Base-by-base conservation (phyloP, 2,329 filamentous ascomycete genomes). In the Ceratocystis diversiconidia region DNA sequence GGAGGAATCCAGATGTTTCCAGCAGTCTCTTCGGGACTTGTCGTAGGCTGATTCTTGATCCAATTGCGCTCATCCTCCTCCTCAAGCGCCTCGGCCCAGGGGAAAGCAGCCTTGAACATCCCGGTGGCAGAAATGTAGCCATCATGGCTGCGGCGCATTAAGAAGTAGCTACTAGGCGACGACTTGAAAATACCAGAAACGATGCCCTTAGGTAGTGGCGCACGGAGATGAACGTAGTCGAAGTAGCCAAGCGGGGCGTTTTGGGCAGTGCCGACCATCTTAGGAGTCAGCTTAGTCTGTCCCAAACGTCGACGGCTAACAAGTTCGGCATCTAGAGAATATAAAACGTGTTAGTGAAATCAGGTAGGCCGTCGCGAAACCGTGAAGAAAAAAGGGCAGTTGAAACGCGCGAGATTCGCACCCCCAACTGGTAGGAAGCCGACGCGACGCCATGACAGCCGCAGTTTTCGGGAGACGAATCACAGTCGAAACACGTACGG, bases 1-100 rank as follows among this genome's bases (percentile, higher is more conserved):
- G 92, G 91, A 60, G 90, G 85, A 62, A 97, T 92, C 94, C 94
- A 99, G 63, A 99, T 85, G 75, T 96, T 99, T 59, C 94, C 94
- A 30, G 94, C 94, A 36, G 94, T 91, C 79, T 97, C 94, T 73
- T 97, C 92, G 66, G 82, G 81, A 71, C 91, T 95, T 8, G 92
- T 95, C 36, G 87, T 87, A 43, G 84, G 76, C 32, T 94, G 85
- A 5, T 82, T 84, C 78, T 96, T 96, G 76, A 99, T 86, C 76
- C 90, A 92, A 71, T 82, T 85, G 73, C 89, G 87, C 78, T 95
- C 89, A 1, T 78, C 76, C 71, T 89, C 84, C 73, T 94, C 89
- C 70, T 94, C 88, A 36, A 80, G 77, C 22, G 81, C 78, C 68
- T 87, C 84, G 55, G 89, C 87, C 75, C 88, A 91, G 6, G 89